Evolutionary conservation across 75 land plant genomes (phyloP).

Genomic region (Larix kaempferi): DNA sequence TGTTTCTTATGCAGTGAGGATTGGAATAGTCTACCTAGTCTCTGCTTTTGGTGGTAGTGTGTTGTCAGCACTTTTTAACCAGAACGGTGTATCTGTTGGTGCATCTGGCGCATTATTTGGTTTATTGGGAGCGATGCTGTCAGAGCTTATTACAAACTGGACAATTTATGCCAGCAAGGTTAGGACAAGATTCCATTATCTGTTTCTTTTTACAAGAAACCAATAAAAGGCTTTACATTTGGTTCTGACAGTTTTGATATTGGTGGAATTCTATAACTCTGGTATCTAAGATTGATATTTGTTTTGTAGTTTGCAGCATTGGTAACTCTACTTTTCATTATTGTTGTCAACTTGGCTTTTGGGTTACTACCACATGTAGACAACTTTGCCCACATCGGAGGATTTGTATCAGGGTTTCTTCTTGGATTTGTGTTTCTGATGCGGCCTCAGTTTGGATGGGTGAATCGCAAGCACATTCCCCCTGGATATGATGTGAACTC

Average conservation of each 20-base stretch:
- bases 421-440: conserved; percentile 87
- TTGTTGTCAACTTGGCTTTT: conserved; percentile 71
- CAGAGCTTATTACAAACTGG: conserved; percentile 96
- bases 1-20: conserved; percentile 39
- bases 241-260: not conserved
- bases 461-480: conserved; percentile 33
- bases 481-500: conserved; percentile 17
- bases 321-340: conserved; percentile 57
- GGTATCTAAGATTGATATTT: not conserved
- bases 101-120: conserved; percentile 98
- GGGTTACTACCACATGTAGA: conserved; percentile 89
- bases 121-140: conserved; percentile 80
- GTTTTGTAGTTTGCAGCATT: conserved; percentile 59
- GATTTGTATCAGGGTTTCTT: conserved; percentile 84
- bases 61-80: conserved; percentile 76
- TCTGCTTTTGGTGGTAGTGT: conserved; percentile 90
- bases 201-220: not conserved
- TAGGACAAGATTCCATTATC: not conserved
- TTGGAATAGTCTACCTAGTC: conserved; percentile 74
- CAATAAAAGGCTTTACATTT: not conserved
- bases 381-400: conserved; percentile 96
- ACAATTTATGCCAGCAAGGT: conserved; percentile 85
- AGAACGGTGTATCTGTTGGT: conserved; percentile 81
- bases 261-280: not conserved
- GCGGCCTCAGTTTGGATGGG: conserved; percentile 83